phyloP scores from a whole-genome alignment of 2,329 filamentous ascomycete genomes.

The Neopestalotiopsis sp. region DNA sequence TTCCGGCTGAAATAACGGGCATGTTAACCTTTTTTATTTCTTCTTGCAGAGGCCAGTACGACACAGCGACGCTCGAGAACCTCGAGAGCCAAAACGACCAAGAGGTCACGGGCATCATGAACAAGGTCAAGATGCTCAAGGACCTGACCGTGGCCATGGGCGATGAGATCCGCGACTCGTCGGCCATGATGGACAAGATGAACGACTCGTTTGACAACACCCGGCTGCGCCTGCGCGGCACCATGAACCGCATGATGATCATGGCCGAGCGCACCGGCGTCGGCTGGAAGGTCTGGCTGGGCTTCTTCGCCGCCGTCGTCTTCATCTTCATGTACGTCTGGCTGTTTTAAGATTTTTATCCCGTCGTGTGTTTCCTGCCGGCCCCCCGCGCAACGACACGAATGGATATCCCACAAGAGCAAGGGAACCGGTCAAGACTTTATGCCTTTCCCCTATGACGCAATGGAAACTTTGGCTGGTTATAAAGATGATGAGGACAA shows the following conservation, averaged over 20 bases:
- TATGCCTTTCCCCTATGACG: neutral
- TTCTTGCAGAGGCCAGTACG: conserved; percentile 78
- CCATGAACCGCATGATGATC: conserved; percentile 95
- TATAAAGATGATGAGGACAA: neutral
- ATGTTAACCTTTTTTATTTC: neutral
- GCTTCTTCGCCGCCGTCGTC: conserved; percentile 84
- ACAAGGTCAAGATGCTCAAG: conserved; percentile 89
- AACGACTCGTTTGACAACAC: conserved; percentile 93
- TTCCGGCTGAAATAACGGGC: no score
- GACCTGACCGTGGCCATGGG: conserved; percentile 92
- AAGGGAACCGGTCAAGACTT: neutral
- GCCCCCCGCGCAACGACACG: no score
- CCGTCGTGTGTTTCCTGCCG: no score
- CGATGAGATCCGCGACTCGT: conserved; percentile 91
- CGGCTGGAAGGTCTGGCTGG: conserved; percentile 92
- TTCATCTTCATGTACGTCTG: conserved; percentile 91
- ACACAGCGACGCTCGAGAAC: conserved; percentile 87
- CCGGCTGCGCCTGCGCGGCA: conserved; percentile 78
- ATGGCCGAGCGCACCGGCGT: conserved; percentile 97
- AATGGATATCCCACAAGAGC: neutral
- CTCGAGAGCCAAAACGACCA: conserved; percentile 95
- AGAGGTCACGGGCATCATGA: conserved; percentile 87
- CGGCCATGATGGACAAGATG: conserved; percentile 90
- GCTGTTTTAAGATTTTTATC: conserved; percentile 65
- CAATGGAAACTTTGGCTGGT: neutral